phyloP scores from a whole-genome alignment of 2,329 filamentous ascomycete species.

The Aspergillus sp. region DNA sequence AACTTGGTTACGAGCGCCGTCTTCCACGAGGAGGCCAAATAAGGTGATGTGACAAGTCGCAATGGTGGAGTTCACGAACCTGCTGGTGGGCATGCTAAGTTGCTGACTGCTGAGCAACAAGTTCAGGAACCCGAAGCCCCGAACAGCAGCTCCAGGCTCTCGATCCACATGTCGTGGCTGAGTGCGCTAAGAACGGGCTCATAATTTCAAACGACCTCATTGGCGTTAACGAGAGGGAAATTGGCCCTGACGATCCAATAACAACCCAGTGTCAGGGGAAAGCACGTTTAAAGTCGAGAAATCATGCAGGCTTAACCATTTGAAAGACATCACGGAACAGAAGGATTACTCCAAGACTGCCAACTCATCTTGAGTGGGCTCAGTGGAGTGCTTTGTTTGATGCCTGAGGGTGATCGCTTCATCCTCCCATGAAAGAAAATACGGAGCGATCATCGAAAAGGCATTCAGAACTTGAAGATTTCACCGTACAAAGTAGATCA shows the following conservation, averaged over 20 bases:
- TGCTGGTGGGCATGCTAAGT: neutral
- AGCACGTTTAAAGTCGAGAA: constrained; percentile 2
- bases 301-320: neutral
- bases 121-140: constrained; percentile 6
- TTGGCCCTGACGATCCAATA: constrained; percentile 17
- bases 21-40: constrained; percentile 17
- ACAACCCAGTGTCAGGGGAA: constrained; percentile 8
- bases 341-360: constrained; percentile 18
- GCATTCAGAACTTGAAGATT: neutral
- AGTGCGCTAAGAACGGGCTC: constrained; percentile 8
- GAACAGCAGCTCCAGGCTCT: constrained; percentile 8
- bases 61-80: constrained; percentile 15
- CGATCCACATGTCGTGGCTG: constrained; percentile 13
- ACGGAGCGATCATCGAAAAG: neutral
- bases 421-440: neutral
- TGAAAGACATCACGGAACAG: neutral
- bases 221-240: constrained; percentile 13
- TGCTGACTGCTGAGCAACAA: neutral
- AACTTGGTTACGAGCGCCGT: constrained; percentile 3
- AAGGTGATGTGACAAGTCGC: constrained; percentile 19
- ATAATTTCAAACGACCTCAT: constrained; percentile 15
- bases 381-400: constrained; percentile 4
- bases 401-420: neutral
- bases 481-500: neutral
- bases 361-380: constrained; percentile 22